These are phyloP conservation scores for Stephania japonica DNA, from an alignment of 164 flowering plant genomes.

Conservation along the genomic window DNA sequence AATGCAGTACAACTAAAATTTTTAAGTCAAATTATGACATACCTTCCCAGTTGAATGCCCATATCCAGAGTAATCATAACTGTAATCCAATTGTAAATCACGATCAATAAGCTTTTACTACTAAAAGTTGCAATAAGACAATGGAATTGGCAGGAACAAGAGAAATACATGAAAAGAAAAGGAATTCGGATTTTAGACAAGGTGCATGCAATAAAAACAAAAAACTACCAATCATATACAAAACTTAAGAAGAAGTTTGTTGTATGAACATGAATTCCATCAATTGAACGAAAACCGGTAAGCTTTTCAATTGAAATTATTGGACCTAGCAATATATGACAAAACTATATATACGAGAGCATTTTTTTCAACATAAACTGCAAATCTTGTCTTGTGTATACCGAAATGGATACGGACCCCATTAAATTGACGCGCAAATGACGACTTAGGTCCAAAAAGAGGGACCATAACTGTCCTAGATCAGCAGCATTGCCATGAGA, in stretches of 20 bases:
- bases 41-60: conserved; percentile 94
- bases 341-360: too few relatives aligned
- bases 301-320: too few relatives aligned
- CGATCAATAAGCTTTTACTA: background rate
- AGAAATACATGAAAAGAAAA: background rate
- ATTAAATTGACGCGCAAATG: conserved; percentile 74
- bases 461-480: conserved; percentile 86
- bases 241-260: background rate
- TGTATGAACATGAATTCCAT: too few relatives aligned
- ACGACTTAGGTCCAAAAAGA: conserved; percentile 65
- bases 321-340: too few relatives aligned
- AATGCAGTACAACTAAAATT: background rate
- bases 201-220: background rate
- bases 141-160: background rate
- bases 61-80: conserved; percentile 90
- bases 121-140: background rate
- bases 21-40: conserved; percentile 5
- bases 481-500: conserved; percentile 96
- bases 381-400: too few relatives aligned
- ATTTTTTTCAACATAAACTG: too few relatives aligned
- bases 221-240: background rate
- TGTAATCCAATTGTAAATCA: conserved; percentile 19
- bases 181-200: background rate
- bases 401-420: conserved; percentile 47
- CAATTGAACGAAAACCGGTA: too few relatives aligned